Conservation (phyloP, 495 filamentous ascomycete species). For the Tuber borchii region DNA sequence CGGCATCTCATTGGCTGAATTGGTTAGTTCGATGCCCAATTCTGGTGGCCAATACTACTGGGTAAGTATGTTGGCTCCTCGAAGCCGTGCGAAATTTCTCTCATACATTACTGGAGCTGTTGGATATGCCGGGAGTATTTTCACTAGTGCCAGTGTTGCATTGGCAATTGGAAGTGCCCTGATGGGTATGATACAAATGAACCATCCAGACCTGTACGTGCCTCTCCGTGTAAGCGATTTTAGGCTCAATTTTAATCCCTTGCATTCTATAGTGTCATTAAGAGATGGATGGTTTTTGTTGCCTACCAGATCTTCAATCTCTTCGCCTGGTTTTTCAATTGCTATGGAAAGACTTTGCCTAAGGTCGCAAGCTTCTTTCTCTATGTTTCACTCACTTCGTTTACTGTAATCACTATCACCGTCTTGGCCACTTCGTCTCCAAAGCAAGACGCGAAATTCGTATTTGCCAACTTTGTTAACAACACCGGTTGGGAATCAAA, state of each 20-base stretch:
- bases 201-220: slow-evolving; percentile 54
- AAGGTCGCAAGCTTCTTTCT: slow-evolving; percentile 49
- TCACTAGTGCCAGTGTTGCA: slow-evolving; percentile 55
- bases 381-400: slow-evolving; percentile 49
- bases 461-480: slow-evolving; percentile 58
- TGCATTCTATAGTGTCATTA: slow-evolving; percentile 44
- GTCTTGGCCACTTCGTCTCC: slow-evolving; percentile 53
- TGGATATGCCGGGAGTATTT: slow-evolving; percentile 53
- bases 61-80: slow-evolving; percentile 55
- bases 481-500: slow-evolving; percentile 55
- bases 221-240: neutral
- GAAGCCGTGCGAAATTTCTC: slow-evolving; percentile 49
- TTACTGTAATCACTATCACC: slow-evolving; percentile 52
- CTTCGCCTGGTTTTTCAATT: slow-evolving; percentile 57
- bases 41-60: slow-evolving; percentile 62
- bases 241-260: slow-evolving; percentile 1
- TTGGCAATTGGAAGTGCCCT: slow-evolving; percentile 50
- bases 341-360: slow-evolving; percentile 52
- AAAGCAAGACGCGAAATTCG: slow-evolving; percentile 53
- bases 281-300: slow-evolving; percentile 54
- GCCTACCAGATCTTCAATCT: slow-evolving; percentile 52
- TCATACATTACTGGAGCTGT: slow-evolving; percentile 56
- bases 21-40: slow-evolving; percentile 56
- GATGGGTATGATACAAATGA: slow-evolving; percentile 55
- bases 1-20: slow-evolving; percentile 52